phyloP scores from a whole-genome alignment of 2,329 filamentous ascomycete species.

The Ophiostoma perfectum region DNA sequence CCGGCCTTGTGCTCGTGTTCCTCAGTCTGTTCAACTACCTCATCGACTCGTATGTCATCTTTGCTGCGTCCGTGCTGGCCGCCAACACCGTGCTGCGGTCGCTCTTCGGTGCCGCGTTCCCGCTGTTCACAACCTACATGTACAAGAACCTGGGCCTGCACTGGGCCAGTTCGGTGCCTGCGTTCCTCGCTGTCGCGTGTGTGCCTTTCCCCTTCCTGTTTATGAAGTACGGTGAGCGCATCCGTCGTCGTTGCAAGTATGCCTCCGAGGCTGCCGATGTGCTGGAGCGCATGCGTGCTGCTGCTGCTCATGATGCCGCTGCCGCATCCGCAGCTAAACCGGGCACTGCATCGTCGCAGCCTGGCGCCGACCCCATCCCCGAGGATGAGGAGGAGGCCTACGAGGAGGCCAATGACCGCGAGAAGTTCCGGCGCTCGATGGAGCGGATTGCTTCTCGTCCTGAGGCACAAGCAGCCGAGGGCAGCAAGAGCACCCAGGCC shows the following conservation, averaged over 20 bases:
- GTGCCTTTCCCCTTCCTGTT: slow-evolving; percentile 72
- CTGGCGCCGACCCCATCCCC: slow-evolving; percentile 24
- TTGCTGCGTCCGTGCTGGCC: slow-evolving; percentile 68
- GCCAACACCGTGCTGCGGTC: slow-evolving; percentile 68
- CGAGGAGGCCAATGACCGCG: slow-evolving; percentile 18
- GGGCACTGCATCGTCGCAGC: slow-evolving; percentile 29
- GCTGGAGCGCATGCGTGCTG: slow-evolving; percentile 42
- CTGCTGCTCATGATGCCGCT: slow-evolving; percentile 29
- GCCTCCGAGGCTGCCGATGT: slow-evolving; percentile 61
- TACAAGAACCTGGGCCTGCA: slow-evolving; percentile 60
- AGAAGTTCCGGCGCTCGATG: slow-evolving; percentile 8
- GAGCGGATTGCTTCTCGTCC: slow-evolving; percentile 16
- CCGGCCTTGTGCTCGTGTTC: slow-evolving; percentile 57
- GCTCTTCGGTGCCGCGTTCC: slow-evolving; percentile 66
- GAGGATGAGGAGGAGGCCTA: slow-evolving; percentile 23
- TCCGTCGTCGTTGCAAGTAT: slow-evolving; percentile 64
- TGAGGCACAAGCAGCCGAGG: slow-evolving; percentile 15
- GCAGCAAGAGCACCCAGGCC: background rate
- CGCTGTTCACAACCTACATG: slow-evolving; percentile 62
- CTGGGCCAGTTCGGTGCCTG: slow-evolving; percentile 69
- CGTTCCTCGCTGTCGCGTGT: slow-evolving; percentile 66
- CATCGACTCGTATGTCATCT: slow-evolving; percentile 67
- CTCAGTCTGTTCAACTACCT: slow-evolving; percentile 62
- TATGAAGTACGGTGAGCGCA: slow-evolving; percentile 61
- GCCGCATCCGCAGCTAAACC: slow-evolving; percentile 25